Evolutionary conservation across 2,329 filamentous ascomycete genomes (phyloP).

Genomic region (Xylaria sp.): DNA sequence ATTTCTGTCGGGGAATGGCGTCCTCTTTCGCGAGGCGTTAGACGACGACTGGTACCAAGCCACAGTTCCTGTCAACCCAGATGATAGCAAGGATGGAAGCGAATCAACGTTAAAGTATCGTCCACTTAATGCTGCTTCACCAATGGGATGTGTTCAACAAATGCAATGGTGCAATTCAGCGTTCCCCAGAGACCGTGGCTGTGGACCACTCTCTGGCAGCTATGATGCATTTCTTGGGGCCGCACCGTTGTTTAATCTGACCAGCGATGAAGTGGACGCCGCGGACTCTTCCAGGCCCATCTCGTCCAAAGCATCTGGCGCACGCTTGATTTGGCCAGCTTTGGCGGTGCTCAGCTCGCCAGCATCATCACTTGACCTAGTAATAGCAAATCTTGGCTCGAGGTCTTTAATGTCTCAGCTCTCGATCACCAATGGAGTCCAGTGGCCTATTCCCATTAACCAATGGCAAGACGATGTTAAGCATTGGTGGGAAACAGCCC

Average conservation of each 20-base stretch:
- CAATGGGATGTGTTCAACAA: constrained; percentile 35
- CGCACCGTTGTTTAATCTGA: constrained; percentile 33
- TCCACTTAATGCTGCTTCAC: constrained; percentile 28
- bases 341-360: neutral
- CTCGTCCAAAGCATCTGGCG: neutral
- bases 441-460: neutral
- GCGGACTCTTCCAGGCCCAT: neutral
- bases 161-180: constrained; percentile 37
- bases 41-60: constrained; percentile 40
- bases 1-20: constrained; percentile 38
- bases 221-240: constrained; percentile 29
- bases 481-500: constrained; percentile 2
- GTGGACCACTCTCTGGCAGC: constrained; percentile 28
- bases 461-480: constrained; percentile 2
- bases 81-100: neutral
- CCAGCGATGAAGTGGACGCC: neutral
- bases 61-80: neutral
- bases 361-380: neutral
- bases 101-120: constrained; percentile 11
- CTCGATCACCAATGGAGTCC: neutral
- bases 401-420: neutral
- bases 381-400: neutral
- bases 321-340: neutral
- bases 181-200: constrained; percentile 25
- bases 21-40: constrained; percentile 19